A percentile compares a stretch with the other conserved stretches of the same genome.
Evolutionary conservation across 805 yeast species (phyloP).

Genomic region (Candida vartiovaarae): DNA sequence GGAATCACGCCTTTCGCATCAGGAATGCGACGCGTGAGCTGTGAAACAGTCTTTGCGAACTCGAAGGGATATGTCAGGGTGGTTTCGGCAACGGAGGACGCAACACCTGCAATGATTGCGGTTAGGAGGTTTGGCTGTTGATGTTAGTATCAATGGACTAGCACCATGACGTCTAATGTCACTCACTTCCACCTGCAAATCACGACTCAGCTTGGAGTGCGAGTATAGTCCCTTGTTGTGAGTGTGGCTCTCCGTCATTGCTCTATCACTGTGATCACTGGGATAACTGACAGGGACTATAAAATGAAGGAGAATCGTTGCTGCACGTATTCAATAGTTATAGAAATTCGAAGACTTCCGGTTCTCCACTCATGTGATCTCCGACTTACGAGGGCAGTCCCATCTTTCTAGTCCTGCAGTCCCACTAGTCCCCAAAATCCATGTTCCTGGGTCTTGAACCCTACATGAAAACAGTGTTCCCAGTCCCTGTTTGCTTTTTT

Average conservation of each 20-base stretch:
- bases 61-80: constrained; percentile 68
- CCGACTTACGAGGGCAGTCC: too few relatives aligned
- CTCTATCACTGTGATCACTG: too few relatives aligned
- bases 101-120: constrained; percentile 52
- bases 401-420: neutral
- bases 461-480: neutral
- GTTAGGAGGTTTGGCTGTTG: constrained; percentile 39
- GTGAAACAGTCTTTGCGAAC: constrained; percentile 57
- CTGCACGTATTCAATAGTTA: too few relatives aligned
- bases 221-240: too few relatives aligned
- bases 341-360: too few relatives aligned
- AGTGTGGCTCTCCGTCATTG: too few relatives aligned
- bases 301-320: too few relatives aligned
- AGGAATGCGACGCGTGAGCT: constrained; percentile 41
- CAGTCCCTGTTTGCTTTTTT: neutral
- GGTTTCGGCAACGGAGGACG: constrained; percentile 58
- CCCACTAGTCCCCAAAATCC: neutral
- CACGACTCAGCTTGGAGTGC: constrained; percentile 9
- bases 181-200: constrained; percentile 16
- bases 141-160: neutral
- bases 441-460: neutral
- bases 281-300: too few relatives aligned
- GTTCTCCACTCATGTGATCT: too few relatives aligned
- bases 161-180: too few relatives aligned
- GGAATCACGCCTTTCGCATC: constrained; percentile 24